Conservation (phyloP, 176 grass and related monocot species). For the Puccinellia tenuiflora region DNA sequence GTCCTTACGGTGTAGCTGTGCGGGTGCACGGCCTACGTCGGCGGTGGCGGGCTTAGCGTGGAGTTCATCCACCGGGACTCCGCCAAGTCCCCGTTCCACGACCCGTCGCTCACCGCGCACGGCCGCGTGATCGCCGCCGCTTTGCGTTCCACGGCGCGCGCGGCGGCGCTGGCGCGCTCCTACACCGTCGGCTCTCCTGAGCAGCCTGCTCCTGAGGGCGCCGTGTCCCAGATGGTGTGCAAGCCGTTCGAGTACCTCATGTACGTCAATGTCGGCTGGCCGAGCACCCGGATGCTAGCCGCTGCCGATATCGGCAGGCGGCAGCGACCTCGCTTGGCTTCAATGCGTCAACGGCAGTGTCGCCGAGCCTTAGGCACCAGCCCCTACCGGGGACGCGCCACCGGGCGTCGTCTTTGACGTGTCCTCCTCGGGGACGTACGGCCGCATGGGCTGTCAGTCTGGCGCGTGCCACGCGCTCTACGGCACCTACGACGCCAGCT, state of each 20-base stretch:
- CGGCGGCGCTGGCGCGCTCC: slow-evolving; percentile 1
- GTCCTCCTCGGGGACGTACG: slow-evolving; percentile 30
- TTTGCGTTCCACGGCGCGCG: slow-evolving; percentile 29
- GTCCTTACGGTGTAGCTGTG: neutral
- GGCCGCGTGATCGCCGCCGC: slow-evolving; percentile 24
- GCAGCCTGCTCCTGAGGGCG: too few relatives aligned
- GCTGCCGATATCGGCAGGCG: slow-evolving; percentile 56
- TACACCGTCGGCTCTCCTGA: neutral
- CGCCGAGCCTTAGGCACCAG: neutral
- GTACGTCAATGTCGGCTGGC: slow-evolving; percentile 34
- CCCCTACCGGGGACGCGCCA: neutral
- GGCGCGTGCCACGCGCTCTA: slow-evolving; percentile 2
- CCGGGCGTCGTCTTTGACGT: slow-evolving; percentile 6
- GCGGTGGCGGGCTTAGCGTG: slow-evolving; percentile 29
- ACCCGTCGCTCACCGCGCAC: neutral
- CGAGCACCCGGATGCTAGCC: slow-evolving; percentile 17
- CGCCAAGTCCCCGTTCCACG: slow-evolving; percentile 36
- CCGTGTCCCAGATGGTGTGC: slow-evolving; percentile 34
- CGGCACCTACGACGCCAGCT: slow-evolving; percentile 9
- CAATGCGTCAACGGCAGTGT: slow-evolving; percentile 13
- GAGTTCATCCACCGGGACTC: slow-evolving; percentile 71
- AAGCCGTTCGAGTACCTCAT: slow-evolving; percentile 47
- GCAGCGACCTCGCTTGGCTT: slow-evolving; percentile 56
- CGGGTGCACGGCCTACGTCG: neutral
- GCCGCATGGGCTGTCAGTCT: slow-evolving; percentile 11